A percentile compares a stretch with the other conserved stretches of the same genome.
Evolutionary conservation across 768 basidiomycete genomes (phyloP).

Genomic region (Leccinum variicolor): DNA sequence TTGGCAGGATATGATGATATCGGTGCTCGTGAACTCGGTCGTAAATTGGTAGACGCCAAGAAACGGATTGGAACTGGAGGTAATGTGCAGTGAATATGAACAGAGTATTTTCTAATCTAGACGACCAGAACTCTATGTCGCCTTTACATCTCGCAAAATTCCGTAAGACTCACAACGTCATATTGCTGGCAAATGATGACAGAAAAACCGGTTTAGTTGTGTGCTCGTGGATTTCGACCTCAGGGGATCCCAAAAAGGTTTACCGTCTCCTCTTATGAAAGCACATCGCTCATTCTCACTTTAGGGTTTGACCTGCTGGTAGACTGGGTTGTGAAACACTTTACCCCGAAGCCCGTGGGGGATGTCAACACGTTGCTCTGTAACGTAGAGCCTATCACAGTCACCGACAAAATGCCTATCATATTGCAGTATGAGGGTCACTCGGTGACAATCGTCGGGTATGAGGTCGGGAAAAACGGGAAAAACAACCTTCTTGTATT

Average conservation of each 20-base stretch:
- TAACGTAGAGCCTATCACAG: constrained; percentile 46
- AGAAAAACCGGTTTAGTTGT: constrained; percentile 36
- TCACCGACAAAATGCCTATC: constrained; percentile 71
- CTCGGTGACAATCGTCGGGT: constrained; percentile 85
- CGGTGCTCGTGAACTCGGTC: constrained; percentile 60
- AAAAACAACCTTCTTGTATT: constrained; percentile 66
- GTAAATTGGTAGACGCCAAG: constrained; percentile 47
- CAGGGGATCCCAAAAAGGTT: constrained; percentile 43
- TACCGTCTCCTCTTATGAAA: background rate
- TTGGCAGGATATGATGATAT: constrained; percentile 65
- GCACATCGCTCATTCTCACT: background rate
- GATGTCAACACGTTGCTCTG: constrained; percentile 54
- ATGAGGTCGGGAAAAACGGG: constrained; percentile 61
- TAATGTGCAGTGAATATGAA: constrained; percentile 24
- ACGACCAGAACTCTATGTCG: constrained; percentile 65
- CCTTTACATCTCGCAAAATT: constrained; percentile 74
- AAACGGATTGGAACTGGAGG: constrained; percentile 86
- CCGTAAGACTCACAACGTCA: constrained; percentile 53
- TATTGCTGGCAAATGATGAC: background rate
- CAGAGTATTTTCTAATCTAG: background rate
- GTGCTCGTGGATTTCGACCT: constrained; percentile 66
- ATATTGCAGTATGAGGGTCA: constrained; percentile 83
- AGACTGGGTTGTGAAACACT: constrained; percentile 78
- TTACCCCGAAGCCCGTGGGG: constrained; percentile 38
- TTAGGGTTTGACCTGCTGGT: constrained; percentile 48